Percentiles rank a stretch among this genome's conserved stretches.
Conservation (phyloP, 805 yeast species). For the Pichia deserticola region DNA sequence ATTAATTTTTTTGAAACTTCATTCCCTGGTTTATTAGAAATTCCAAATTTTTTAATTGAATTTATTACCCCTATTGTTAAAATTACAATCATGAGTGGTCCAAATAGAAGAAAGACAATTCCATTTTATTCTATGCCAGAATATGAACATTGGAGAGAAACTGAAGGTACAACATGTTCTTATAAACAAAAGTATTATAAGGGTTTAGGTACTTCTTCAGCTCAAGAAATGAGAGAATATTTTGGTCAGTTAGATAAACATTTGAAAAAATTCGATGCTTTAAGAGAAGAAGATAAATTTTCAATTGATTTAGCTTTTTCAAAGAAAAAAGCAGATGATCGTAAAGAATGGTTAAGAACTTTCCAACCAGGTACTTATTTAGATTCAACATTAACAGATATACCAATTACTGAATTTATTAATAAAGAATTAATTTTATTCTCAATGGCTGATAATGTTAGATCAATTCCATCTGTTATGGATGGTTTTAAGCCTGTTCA, state of each 20-base stretch:
- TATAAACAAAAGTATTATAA: slow-evolving; percentile 96
- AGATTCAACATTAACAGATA: slow-evolving; percentile 65
- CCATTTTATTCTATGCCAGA: slow-evolving; percentile 94
- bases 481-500: slow-evolving; percentile 98
- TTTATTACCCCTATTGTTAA: slow-evolving; percentile 96
- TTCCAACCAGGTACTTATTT: slow-evolving; percentile 86
- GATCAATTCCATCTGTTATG: slow-evolving; percentile 89
- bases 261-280: slow-evolving; percentile 73
- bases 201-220: slow-evolving; percentile 94
- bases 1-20: slow-evolving; percentile 90
- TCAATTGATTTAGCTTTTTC: slow-evolving; percentile 89
- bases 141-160: slow-evolving; percentile 86
- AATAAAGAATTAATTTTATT: slow-evolving; percentile 91
- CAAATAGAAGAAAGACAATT: slow-evolving; percentile 42
- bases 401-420: slow-evolving; percentile 90
- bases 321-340: slow-evolving; percentile 90
- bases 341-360: slow-evolving; percentile 94
- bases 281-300: slow-evolving; percentile 69
- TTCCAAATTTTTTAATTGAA: slow-evolving; percentile 89
- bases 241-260: slow-evolving; percentile 81
- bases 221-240: slow-evolving; percentile 79
- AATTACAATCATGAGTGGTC: slow-evolving; percentile 66
- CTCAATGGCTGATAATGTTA: slow-evolving; percentile 92
- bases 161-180: slow-evolving; percentile 62
- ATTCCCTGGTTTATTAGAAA: slow-evolving; percentile 84